Evolutionary conservation across 257 asterid species (phyloP).

Genomic region (Solanum neorickii): DNA sequence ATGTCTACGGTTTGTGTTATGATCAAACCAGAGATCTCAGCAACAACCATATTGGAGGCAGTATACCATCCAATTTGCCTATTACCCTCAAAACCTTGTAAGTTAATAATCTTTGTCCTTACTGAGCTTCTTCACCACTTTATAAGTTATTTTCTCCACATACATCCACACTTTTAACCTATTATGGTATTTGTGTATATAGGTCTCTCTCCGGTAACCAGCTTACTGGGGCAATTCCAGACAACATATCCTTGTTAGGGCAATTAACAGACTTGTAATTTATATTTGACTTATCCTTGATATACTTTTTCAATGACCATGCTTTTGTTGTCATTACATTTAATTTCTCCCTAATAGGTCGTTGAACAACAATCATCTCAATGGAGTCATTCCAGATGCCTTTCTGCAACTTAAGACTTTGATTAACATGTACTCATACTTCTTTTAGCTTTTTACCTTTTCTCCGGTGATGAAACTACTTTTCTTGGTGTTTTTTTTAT

Average conservation of each 20-base stretch:
- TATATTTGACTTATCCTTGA: background rate
- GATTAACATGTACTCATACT: constrained; percentile 38
- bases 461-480: background rate
- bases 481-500: background rate
- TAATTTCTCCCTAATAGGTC: constrained; percentile 28
- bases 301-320: background rate
- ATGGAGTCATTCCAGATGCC: constrained; percentile 74
- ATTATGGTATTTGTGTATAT: background rate
- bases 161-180: background rate
- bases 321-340: background rate
- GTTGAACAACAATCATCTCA: constrained; percentile 47
- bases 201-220: constrained; percentile 65
- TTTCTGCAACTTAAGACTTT: constrained; percentile 44
- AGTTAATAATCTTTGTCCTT: constrained; percentile 9
- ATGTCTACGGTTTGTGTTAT: background rate
- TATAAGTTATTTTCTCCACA: background rate
- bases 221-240: constrained; percentile 59
- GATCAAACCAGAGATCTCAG: constrained; percentile 52
- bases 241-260: constrained; percentile 32
- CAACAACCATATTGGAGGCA: constrained; percentile 81
- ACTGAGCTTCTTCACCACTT: background rate
- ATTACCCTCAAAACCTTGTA: constrained; percentile 58
- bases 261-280: constrained; percentile 66
- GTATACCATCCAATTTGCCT: constrained; percentile 61
- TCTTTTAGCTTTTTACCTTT: background rate